Percentiles rank a stretch among this genome's conserved stretches.
These are phyloP conservation scores for Coffea eugenioides DNA, from an alignment of 257 asterid genomes.

Conservation along the genomic window DNA sequence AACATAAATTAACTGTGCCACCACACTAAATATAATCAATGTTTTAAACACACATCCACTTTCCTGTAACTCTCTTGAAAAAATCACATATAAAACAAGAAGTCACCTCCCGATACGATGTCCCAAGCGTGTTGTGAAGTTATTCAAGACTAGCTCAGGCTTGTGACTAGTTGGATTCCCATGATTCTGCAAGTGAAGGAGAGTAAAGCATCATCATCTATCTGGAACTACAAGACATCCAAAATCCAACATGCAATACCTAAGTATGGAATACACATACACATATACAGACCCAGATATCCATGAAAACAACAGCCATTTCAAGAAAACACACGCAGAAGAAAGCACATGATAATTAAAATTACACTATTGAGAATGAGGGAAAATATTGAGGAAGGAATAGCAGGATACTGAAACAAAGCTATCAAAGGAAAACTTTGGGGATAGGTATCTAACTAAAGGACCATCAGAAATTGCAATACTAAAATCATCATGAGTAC, in stretches of 20 bases:
- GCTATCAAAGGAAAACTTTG: too few species aligned
- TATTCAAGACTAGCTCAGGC: slow-evolving; percentile 81
- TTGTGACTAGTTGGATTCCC: slow-evolving; percentile 92
- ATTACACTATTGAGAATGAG: not conserved
- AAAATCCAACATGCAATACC: not conserved
- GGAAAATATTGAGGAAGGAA: not conserved
- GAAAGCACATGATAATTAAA: not conserved
- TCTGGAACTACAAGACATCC: not conserved
- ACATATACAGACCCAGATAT: too few species aligned
- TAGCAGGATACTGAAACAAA: not conserved
- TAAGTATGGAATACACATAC: too few species aligned
- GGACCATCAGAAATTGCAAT: not conserved
- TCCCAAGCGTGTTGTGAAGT: slow-evolving; percentile 94
- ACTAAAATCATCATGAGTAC: not conserved
- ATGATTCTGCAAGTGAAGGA: slow-evolving; percentile 62
- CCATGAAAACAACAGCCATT: too few species aligned
- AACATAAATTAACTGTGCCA: not conserved
- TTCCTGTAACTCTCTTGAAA: not conserved
- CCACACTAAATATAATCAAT: not conserved
- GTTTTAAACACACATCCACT: not conserved
- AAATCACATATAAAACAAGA: not conserved
- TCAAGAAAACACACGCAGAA: too few species aligned
- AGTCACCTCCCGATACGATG: slow-evolving; percentile 89
- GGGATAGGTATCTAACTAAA: not conserved
- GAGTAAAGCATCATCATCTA: not conserved